Evolutionary conservation across 345 rosid genomes (phyloP), one percentile per base, ranked within the genome.

Genomic region (Acer yangbiense): DNA sequence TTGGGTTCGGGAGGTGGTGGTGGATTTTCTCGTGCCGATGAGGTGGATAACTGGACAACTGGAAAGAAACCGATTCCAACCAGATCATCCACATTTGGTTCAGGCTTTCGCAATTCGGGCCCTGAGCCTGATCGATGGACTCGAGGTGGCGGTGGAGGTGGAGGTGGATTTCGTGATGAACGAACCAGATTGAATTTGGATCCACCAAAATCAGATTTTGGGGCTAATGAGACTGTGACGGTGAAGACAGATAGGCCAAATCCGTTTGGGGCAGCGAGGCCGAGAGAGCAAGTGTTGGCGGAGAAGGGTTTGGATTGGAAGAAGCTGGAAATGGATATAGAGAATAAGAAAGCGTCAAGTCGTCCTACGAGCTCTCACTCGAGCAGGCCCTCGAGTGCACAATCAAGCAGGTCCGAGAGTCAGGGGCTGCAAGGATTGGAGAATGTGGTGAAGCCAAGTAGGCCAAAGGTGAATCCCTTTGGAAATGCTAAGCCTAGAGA

Each of bases 401-500:
- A 92, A 17, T 93, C 98, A 1, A 82, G 75, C 50, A 84, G 90
- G 92, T 94, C 98, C 23, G 99, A 94, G 85, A 88, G 88, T 65
- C 89, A 73, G 77, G 90, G 88, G 39, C 57, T 81, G 80, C 95
- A 87, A 75, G 89, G 86, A 58, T 74, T 74, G 41, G 97, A 90
- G 78, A 92, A 83, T 85, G 87, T 83, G 82, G 85, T 72, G 69
- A 94, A 87, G 82, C 91, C 97, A 3, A 88, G 25, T 48, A 74
- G 89, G 83, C 93, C 94, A 2, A 96, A 89, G 85, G 89, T 89
- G 74, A 94, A 96, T 89, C 99, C 99, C 0, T 96, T 96, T 82
- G 99, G 99, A 11, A 92, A 92, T 69, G 99, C 99, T 46, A 96
- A 91, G 80, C 99, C 99, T 54, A 83, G 98, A 73, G 99, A 96